A percentile compares a stretch with the other conserved stretches of the same genome.
Evolutionary conservation across 805 yeast genomes (phyloP).

Genomic region (Suhomyces sp.): DNA sequence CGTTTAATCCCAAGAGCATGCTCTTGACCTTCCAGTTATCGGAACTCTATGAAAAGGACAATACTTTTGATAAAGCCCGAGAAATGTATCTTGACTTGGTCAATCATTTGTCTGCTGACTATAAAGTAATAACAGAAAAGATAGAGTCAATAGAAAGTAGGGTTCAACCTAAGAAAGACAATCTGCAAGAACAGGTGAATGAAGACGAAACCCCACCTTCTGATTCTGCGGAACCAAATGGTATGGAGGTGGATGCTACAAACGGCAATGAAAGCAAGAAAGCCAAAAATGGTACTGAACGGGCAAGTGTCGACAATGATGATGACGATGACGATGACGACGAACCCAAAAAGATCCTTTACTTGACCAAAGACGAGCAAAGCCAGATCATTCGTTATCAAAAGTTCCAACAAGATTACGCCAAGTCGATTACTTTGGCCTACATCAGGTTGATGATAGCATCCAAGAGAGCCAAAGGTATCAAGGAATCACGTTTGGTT

Average conservation of each 20-base stretch:
- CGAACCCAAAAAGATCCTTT: slow-evolving; percentile 13
- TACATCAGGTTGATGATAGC: slow-evolving; percentile 71
- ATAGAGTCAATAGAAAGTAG: slow-evolving; percentile 20
- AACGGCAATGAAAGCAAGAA: slow-evolving; percentile 2
- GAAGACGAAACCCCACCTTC: slow-evolving; percentile 7
- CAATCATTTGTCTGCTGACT: slow-evolving; percentile 39
- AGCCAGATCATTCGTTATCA: slow-evolving; percentile 17
- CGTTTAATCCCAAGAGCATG: slow-evolving; percentile 67
- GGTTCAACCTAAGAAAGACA: slow-evolving; percentile 3
- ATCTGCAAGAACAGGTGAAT: slow-evolving; percentile 1
- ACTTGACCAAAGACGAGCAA: slow-evolving; percentile 13
- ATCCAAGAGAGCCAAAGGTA: slow-evolving; percentile 63
- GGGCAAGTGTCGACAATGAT: slow-evolving; percentile 6
- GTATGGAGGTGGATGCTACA: neutral
- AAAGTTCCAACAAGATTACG: slow-evolving; percentile 20
- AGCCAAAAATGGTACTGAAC: neutral
- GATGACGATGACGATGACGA: slow-evolving; percentile 14
- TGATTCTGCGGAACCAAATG: neutral
- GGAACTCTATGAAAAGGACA: slow-evolving; percentile 63
- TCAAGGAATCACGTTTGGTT: slow-evolving; percentile 67
- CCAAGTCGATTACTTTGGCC: slow-evolving; percentile 54
- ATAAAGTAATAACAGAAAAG: slow-evolving; percentile 23
- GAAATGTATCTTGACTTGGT: slow-evolving; percentile 51
- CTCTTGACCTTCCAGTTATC: slow-evolving; percentile 64
- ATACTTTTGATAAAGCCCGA: slow-evolving; percentile 49